These are phyloP conservation scores for Yarrowia sp. DNA, from an alignment of 805 yeast genomes.

Conservation along the genomic window DNA sequence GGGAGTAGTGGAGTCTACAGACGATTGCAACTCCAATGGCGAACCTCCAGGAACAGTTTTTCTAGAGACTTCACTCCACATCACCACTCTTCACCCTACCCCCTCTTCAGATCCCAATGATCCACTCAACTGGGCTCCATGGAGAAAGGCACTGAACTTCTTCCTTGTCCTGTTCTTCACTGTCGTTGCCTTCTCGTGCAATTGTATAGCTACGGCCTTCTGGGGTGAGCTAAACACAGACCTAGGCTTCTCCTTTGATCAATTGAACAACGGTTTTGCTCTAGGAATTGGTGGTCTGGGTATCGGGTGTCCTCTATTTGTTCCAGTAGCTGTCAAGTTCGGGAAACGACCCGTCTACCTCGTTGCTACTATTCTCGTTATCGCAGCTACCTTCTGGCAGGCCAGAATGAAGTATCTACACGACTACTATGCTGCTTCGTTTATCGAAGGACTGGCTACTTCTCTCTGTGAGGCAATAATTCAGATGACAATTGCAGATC, in stretches of 20 bases:
- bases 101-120: conserved; percentile 12
- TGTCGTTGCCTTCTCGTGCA: background rate
- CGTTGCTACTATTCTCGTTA: background rate
- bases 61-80: background rate
- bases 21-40: background rate
- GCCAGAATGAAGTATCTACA: conserved; percentile 5
- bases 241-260: conserved; percentile 3
- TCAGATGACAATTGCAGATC: conserved; percentile 18
- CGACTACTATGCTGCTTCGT: conserved; percentile 14
- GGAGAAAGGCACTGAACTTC: conserved; percentile 17
- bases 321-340: conserved; percentile 7
- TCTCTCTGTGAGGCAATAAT: conserved; percentile 15
- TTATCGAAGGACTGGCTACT: conserved; percentile 7
- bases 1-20: background rate
- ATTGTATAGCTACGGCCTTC: conserved; percentile 14
- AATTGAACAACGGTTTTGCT: conserved; percentile 18
- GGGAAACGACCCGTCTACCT: conserved; percentile 13
- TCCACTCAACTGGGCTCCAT: conserved; percentile 8
- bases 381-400: conserved; percentile 6
- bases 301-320: conserved; percentile 8
- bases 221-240: conserved; percentile 6
- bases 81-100: background rate
- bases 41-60: conserved; percentile 6
- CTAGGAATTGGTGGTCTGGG: conserved; percentile 17
- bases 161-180: conserved; percentile 6